Conservation (phyloP, 192 early-diverging fungal genomes). For the Entomortierella lignicola region DNA sequence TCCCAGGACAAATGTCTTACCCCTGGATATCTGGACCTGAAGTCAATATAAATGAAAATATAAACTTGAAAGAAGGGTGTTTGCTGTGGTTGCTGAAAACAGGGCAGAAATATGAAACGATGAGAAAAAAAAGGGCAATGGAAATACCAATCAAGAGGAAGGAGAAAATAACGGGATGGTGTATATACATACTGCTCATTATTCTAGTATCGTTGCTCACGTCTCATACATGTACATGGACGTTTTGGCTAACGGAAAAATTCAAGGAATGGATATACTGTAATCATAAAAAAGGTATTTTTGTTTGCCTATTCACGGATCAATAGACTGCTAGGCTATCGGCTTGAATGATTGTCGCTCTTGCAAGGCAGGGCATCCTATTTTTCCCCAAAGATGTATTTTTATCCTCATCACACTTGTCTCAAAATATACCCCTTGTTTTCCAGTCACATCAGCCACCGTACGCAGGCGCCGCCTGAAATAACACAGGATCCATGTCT, state of each 20-base stretch:
- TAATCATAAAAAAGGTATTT: too few species aligned
- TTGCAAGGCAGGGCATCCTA: background rate
- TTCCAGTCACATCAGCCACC: background rate
- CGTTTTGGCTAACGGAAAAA: background rate
- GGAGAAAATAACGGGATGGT: too few species aligned
- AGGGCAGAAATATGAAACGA: too few species aligned
- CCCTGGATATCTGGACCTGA: too few species aligned
- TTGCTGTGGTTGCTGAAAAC: too few species aligned
- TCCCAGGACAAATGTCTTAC: too few species aligned
- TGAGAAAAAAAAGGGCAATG: background rate
- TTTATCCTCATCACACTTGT: background rate
- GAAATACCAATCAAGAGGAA: background rate
- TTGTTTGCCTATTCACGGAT: too few species aligned
- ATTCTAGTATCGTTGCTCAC: background rate
- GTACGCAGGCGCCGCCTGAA: background rate
- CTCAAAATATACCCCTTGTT: background rate
- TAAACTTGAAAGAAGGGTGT: too few species aligned
- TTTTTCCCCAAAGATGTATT: background rate
- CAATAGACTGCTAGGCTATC: too few species aligned
- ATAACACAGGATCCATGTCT: constrained; percentile 2
- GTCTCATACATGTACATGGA: background rate
- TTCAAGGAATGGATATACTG: background rate
- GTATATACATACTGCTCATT: too few species aligned
- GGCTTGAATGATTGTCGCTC: too few species aligned
- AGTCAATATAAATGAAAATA: too few species aligned